Conservation (phyloP, 2,329 filamentous ascomycete genomes). For the Fusarium sp. region DNA sequence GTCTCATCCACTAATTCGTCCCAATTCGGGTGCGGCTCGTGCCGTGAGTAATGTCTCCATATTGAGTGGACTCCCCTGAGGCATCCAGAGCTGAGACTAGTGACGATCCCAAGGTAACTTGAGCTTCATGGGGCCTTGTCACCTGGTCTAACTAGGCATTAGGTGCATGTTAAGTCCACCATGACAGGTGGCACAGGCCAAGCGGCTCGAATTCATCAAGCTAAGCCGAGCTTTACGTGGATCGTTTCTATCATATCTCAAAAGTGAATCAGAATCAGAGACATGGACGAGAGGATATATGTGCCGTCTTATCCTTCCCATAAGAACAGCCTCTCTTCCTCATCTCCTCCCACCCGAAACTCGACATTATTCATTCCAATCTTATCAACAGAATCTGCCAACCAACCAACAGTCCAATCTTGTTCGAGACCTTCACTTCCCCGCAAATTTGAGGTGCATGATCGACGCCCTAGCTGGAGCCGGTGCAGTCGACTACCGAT, state of each 20-base stretch:
- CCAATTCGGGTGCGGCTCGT: conserved; percentile 6
- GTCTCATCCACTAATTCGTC: not conserved
- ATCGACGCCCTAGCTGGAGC: not conserved
- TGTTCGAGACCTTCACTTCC: not conserved
- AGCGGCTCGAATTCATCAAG: not conserved
- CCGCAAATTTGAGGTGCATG: not conserved
- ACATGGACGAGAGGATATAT: not conserved
- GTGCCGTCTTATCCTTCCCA: not conserved
- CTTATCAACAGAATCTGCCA: not conserved
- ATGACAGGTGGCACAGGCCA: not conserved
- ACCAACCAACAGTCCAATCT: too few relatives aligned
- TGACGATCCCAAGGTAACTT: not conserved
- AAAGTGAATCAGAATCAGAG: not conserved
- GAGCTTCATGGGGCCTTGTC: not conserved
- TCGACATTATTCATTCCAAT: not conserved
- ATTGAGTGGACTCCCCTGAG: not conserved
- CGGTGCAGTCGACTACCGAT: not conserved
- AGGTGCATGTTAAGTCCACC: not conserved
- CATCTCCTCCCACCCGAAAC: not conserved
- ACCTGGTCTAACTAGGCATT: not conserved
- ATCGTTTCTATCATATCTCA: not conserved
- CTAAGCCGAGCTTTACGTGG: not conserved
- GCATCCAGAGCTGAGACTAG: not conserved
- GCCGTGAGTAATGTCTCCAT: conserved; percentile 8
- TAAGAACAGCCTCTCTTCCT: not conserved